Percentiles rank a stretch among this genome's conserved stretches.
Evolutionary conservation across 164 flowering plant species (phyloP).

Genomic region (Taxillus chinensis): DNA sequence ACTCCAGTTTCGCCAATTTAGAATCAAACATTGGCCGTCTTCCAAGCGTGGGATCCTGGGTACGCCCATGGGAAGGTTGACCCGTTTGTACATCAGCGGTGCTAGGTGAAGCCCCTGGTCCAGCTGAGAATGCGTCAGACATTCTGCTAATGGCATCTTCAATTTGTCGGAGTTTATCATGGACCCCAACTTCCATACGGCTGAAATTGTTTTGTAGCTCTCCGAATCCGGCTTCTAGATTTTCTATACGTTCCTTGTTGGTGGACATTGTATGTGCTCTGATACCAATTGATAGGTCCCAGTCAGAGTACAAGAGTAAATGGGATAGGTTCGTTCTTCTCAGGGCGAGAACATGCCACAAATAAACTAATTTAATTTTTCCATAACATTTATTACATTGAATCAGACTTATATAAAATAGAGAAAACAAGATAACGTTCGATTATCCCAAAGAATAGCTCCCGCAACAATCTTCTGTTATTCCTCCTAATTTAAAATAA

Average conservation of each 20-base stretch:
- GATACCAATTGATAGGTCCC: neutral
- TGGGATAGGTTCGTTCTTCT: too few relatives aligned
- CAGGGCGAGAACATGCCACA: too few relatives aligned
- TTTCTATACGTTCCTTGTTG: neutral
- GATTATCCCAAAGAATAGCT: too few relatives aligned
- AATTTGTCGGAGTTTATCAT: neutral
- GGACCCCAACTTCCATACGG: neutral
- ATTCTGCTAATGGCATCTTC: neutral
- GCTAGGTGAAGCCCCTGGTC: neutral
- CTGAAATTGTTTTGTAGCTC: neutral
- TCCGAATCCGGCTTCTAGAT: neutral
- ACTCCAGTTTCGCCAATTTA: neutral
- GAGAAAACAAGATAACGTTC: too few relatives aligned
- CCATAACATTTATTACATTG: too few relatives aligned
- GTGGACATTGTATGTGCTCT: neutral
- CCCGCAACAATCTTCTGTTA: too few relatives aligned
- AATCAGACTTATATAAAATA: too few relatives aligned
- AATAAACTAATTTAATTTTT: too few relatives aligned
- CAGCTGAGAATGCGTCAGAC: neutral
- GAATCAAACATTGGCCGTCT: neutral
- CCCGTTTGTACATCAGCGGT: neutral
- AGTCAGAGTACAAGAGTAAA: neutral
- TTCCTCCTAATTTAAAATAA: too few relatives aligned
- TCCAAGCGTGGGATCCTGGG: neutral
- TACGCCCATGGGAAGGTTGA: neutral